Percentiles rank a stretch among this genome's conserved stretches.
These are phyloP conservation scores for Bacidia rubella DNA, from an alignment of 495 filamentous ascomycete genomes.

Conservation along the genomic window DNA sequence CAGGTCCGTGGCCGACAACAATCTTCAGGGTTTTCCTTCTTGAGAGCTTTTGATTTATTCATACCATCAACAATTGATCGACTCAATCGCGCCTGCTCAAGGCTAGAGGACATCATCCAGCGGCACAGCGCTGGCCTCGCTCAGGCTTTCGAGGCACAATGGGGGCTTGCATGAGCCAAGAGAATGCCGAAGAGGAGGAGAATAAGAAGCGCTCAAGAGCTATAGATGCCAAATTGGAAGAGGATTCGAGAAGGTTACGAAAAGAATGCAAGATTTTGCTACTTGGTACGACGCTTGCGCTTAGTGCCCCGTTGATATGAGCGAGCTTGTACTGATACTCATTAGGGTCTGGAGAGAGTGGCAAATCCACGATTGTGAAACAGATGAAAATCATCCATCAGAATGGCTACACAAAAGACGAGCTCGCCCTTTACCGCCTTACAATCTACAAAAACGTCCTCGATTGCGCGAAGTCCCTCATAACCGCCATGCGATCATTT, in stretches of 20 bases:
- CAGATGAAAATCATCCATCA: constrained; percentile 99
- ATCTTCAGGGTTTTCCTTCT: no score
- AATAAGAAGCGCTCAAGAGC: constrained; percentile 86
- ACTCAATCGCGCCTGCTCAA: not conserved
- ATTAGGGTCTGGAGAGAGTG: constrained; percentile 90
- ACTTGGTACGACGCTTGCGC: constrained; percentile 45
- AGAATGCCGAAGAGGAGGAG: constrained; percentile 65
- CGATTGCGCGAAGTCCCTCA: constrained; percentile 87
- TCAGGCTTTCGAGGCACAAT: constrained; percentile 37
- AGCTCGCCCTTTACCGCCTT: constrained; percentile 80
- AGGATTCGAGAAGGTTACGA: constrained; percentile 78
- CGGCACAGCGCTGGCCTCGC: not conserved
- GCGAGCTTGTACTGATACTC: constrained; percentile 13
- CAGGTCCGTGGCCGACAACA: no score
- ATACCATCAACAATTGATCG: no score
- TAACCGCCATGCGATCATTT: constrained; percentile 80
- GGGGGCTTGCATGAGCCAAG: constrained; percentile 80
- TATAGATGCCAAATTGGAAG: constrained; percentile 85
- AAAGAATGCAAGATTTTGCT: constrained; percentile 98
- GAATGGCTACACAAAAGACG: constrained; percentile 86
- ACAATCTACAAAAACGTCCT: constrained; percentile 97
- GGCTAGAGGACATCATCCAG: not conserved
- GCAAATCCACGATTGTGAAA: constrained; percentile 97
- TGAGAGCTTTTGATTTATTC: no score
- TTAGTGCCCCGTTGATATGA: not conserved